phyloP scores from a whole-genome alignment of 345 rosid species.

The Syzygium jambos region DNA sequence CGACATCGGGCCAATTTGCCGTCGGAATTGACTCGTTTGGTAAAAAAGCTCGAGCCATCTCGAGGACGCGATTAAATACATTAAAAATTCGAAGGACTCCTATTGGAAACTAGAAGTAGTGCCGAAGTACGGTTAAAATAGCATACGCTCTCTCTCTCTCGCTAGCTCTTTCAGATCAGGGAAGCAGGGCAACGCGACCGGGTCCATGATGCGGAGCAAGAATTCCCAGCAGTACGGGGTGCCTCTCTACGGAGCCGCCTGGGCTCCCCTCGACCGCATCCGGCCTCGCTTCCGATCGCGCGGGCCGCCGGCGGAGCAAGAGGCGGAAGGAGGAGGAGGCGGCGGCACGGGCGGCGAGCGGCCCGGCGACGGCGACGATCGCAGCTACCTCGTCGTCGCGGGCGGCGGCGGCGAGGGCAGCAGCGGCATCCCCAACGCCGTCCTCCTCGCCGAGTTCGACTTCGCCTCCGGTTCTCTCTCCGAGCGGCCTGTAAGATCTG shows the following conservation, averaged over 20 bases:
- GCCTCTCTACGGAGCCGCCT: constrained; percentile 67
- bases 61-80: no score
- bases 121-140: no score
- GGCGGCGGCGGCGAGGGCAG: constrained; percentile 94
- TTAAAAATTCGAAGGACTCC: no score
- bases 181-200: background rate
- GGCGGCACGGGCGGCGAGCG: constrained; percentile 2
- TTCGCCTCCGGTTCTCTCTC: constrained; percentile 51
- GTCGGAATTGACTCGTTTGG: no score
- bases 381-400: constrained; percentile 34
- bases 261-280: constrained; percentile 45
- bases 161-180: background rate
- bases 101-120: no score
- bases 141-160: background rate
- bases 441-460: constrained; percentile 45
- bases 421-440: constrained; percentile 74
- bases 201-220: background rate
- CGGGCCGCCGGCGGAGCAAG: background rate
- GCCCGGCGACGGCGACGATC: background rate
- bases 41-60: no score
- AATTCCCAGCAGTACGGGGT: constrained; percentile 63
- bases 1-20: no score
- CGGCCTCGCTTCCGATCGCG: constrained; percentile 27
- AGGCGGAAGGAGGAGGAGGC: constrained; percentile 1
- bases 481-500: constrained; percentile 49